Evolutionary conservation across 202 grass and related monocot species (phyloP).

Genomic region (Hordeum pubiflorum): DNA sequence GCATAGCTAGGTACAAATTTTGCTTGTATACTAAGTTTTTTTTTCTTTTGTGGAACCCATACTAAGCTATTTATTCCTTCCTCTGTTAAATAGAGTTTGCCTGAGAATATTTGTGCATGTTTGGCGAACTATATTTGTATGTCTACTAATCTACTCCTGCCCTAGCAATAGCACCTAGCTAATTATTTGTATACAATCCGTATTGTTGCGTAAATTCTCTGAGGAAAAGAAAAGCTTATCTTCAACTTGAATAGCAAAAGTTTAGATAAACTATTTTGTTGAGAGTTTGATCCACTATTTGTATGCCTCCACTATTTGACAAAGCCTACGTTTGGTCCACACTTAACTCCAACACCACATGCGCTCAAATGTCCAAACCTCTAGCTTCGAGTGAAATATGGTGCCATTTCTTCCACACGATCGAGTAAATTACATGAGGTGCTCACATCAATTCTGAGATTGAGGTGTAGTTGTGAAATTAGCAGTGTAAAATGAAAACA

Average conservation of each 20-base stretch:
- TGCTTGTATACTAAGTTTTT: background rate
- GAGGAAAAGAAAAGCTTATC: background rate
- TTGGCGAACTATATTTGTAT: constrained; percentile 15
- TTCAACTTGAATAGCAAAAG: no score
- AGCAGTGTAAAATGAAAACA: background rate
- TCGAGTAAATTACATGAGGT: background rate
- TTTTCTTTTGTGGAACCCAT: background rate
- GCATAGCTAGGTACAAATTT: background rate
- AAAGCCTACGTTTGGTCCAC: background rate
- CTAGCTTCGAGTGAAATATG: no score
- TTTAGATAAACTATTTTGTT: no score
- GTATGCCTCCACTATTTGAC: background rate
- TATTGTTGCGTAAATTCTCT: background rate
- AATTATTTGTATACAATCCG: background rate
- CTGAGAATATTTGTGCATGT: background rate
- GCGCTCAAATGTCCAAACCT: background rate
- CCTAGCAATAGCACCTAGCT: background rate
- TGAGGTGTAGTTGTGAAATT: background rate
- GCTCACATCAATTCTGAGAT: background rate
- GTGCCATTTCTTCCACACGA: no score
- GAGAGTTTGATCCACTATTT: no score
- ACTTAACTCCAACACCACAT: background rate
- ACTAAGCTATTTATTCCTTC: background rate
- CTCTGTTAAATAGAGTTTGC: background rate
- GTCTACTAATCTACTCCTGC: background rate